These are phyloP conservation scores for Leucosporidium scottii DNA, from an alignment of 768 basidiomycete genomes.

Conservation along the genomic window DNA sequence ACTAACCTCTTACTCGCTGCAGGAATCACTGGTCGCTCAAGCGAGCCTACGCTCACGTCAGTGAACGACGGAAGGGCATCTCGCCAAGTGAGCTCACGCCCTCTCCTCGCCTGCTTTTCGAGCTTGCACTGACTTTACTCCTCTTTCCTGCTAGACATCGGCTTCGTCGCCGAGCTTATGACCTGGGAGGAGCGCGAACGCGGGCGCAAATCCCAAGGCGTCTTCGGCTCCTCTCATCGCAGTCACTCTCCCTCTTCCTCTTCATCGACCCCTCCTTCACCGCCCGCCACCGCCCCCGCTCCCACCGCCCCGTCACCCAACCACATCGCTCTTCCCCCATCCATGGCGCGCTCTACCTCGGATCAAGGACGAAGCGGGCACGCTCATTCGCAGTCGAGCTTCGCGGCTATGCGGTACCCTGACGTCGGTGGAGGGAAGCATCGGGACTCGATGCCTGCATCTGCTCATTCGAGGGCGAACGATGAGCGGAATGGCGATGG, in stretches of 20 bases:
- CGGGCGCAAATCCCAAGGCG: not conserved
- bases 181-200: slow-evolving; percentile 82
- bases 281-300: no score
- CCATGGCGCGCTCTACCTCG: not conserved
- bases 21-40: slow-evolving; percentile 92
- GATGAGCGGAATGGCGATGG: no score
- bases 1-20: not conserved
- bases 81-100: slow-evolving; percentile 54
- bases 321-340: no score
- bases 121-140: not conserved
- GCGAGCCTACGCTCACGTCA: slow-evolving; percentile 81
- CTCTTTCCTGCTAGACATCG: slow-evolving; percentile 54
- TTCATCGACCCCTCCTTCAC: not conserved
- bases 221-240: not conserved
- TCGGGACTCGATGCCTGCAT: no score
- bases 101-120: not conserved
- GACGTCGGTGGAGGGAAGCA: no score
- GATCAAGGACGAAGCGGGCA: no score
- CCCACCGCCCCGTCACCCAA: no score
- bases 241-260: not conserved
- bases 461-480: no score
- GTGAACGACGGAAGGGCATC: slow-evolving; percentile 86
- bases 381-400: no score
- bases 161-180: slow-evolving; percentile 96
- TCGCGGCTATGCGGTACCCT: no score